Conservation (phyloP, 768 basidiomycete species). For the Termitomyces sp. region DNA sequence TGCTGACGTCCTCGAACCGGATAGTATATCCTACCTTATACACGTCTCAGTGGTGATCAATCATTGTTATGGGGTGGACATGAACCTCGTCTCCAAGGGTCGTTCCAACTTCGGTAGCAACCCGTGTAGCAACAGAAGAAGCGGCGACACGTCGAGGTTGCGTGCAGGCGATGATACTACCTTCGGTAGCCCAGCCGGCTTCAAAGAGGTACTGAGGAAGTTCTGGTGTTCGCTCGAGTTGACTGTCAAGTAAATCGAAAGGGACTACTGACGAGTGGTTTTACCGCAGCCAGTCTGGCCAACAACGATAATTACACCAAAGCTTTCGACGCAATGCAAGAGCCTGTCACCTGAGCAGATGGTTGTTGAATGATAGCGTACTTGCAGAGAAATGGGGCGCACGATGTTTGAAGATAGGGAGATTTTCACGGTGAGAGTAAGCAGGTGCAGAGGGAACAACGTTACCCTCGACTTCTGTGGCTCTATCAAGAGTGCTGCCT, state of each 20-base stretch:
- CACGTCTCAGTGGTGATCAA: slow-evolving; percentile 15
- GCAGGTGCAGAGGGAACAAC: slow-evolving; percentile 62
- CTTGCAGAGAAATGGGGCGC: slow-evolving; percentile 18
- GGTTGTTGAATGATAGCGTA: neutral
- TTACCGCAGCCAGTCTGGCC: slow-evolving; percentile 98
- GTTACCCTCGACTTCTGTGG: slow-evolving; percentile 68
- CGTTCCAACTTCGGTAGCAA: slow-evolving; percentile 88
- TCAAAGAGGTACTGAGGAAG: slow-evolving; percentile 93
- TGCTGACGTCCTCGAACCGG: slow-evolving; percentile 91
- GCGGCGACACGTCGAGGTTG: slow-evolving; percentile 93
- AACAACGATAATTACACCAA: slow-evolving; percentile 82
- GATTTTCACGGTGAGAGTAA: slow-evolving; percentile 62
- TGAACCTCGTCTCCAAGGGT: slow-evolving; percentile 83
- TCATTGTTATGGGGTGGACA: slow-evolving; percentile 5
- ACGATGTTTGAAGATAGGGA: slow-evolving; percentile 93
- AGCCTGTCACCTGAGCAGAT: slow-evolving; percentile 60
- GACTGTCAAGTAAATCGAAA: slow-evolving; percentile 1
- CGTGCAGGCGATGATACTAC: slow-evolving; percentile 86
- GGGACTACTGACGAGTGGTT: slow-evolving; percentile 75
- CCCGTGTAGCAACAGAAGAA: slow-evolving; percentile 87
- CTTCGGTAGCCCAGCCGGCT: slow-evolving; percentile 85
- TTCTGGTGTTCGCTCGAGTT: slow-evolving; percentile 44
- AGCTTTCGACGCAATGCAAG: slow-evolving; percentile 77
- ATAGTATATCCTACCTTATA: slow-evolving; percentile 93
- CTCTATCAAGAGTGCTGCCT: slow-evolving; percentile 84